These are phyloP conservation scores for Kingdonia uniflora DNA, from an alignment of 164 flowering plant genomes.

Conservation along the genomic window DNA sequence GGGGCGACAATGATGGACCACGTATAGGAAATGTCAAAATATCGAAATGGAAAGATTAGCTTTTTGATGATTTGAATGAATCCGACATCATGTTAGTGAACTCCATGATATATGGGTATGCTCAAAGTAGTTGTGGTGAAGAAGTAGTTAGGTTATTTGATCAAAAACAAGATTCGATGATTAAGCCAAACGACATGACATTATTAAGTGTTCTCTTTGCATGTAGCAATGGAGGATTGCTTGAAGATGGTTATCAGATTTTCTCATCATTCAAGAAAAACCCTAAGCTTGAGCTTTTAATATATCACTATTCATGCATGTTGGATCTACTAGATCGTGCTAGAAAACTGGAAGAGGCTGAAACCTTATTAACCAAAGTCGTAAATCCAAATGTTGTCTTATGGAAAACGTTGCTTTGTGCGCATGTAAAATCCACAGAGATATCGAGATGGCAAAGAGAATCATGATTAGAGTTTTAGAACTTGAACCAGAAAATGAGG, in stretches of 20 bases:
- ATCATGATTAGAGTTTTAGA: no score
- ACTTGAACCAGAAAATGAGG: no score
- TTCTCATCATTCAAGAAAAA: conserved; percentile 22
- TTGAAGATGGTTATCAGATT: conserved; percentile 25
- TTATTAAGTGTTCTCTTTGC: no score
- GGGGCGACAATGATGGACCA: conserved; percentile 33
- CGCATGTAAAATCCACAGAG: conserved; percentile 39
- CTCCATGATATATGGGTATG: no score
- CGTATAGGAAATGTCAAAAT: conserved; percentile 43
- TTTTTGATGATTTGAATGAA: conserved; percentile 26
- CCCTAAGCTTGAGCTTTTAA: conserved; percentile 13
- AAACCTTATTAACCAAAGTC: conserved; percentile 21
- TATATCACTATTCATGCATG: conserved; percentile 44
- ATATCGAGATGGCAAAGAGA: conserved; percentile 30
- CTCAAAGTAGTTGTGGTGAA: no score
- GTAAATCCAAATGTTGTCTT: conserved; percentile 33
- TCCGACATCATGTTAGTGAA: no score
- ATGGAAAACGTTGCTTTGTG: conserved; percentile 38
- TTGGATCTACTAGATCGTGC: conserved; percentile 42
- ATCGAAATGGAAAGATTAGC: conserved; percentile 24
- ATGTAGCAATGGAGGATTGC: no score
- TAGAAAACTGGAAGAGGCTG: conserved; percentile 43
- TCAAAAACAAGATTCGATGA: conserved; percentile 21
- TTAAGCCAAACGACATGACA: no score
- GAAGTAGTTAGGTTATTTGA: no score